Evolutionary conservation across 345 rosid species (phyloP).

Genomic region (Raphanus sativus): DNA sequence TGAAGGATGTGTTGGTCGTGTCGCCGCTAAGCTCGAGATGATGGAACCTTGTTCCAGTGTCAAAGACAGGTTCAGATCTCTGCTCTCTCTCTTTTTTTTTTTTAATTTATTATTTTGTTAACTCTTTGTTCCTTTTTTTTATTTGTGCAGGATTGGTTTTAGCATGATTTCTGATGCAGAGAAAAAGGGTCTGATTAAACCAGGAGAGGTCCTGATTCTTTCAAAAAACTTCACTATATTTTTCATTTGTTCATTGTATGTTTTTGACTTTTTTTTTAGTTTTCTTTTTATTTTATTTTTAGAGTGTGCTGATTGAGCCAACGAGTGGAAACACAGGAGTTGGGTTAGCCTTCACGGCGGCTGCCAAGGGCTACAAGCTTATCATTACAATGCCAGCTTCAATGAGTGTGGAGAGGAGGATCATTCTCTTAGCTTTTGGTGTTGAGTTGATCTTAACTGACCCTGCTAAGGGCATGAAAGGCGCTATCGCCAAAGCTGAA

Average conservation of each 20-base stretch:
- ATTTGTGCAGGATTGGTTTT: slow-evolving; percentile 67
- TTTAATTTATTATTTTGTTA: background rate
- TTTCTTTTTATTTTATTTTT: slow-evolving; percentile 12
- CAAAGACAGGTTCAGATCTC: slow-evolving; percentile 64
- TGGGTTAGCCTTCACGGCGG: slow-evolving; percentile 88
- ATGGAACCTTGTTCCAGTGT: slow-evolving; percentile 84
- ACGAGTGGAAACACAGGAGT: slow-evolving; percentile 98
- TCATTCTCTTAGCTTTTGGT: slow-evolving; percentile 89
- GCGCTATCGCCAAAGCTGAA: slow-evolving; percentile 88
- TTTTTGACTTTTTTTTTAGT: slow-evolving; percentile 12
- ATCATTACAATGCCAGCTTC: slow-evolving; percentile 93
- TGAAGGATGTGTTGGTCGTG: slow-evolving; percentile 73
- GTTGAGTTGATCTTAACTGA: slow-evolving; percentile 83
- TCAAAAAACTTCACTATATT: background rate
- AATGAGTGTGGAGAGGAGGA: slow-evolving; percentile 90
- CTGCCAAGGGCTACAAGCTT: slow-evolving; percentile 80
- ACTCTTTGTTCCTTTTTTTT: background rate
- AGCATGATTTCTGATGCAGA: slow-evolving; percentile 93
- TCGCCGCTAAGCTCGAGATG: slow-evolving; percentile 82
- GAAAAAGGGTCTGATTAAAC: slow-evolving; percentile 66
- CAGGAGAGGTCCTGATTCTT: slow-evolving; percentile 59
- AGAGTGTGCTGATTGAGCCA: slow-evolving; percentile 89
- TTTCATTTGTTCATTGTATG: background rate
- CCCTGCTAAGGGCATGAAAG: slow-evolving; percentile 92
- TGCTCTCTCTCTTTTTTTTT: background rate